Base-by-base conservation (phyloP, 768 basidiomycete species). In the Mrakia blollopis region DNA sequence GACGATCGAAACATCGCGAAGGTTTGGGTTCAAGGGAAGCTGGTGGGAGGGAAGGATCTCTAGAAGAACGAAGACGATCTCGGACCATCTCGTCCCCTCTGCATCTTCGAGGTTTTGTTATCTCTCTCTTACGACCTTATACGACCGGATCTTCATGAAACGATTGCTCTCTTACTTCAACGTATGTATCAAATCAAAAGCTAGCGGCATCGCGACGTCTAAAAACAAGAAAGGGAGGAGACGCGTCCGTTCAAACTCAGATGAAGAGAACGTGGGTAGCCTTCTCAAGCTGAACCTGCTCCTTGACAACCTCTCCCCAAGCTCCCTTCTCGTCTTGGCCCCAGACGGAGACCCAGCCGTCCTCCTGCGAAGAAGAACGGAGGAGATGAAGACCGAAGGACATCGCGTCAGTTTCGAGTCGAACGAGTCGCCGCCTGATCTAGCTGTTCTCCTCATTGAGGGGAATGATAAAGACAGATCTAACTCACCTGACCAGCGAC, bases 21-120 rank as follows among this genome's bases (percentile, higher is more conserved):
- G 75, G 94, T 98, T 28, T 94, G 90, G 81, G 94, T 98, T 23
- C 90, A 92, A 80, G 94, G 95, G 1, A 83, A 85, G 62, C 82
- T 88, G 50, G 88, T 98, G 50, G 94, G 93, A 14, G 95, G 95
- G 32, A 39, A 72, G 25, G 76, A 77, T 50, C 37, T 47, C 10
- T 28, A 35, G 44, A 41, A 21, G 32, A 39, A 23, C 23, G 52
- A n/a, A n/a, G 32, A 23, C 28, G 72, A 73, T n/a, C 32, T 39
- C 21, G 16, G 23, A 28, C 28, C 41, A 72, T 52, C 30, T 41
- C 25, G 16, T 0, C 39, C 3, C 50, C n/a, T 71, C 44, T 10
- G 9, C 30, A 23, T 41, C 39, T 41, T 11, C n/a, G n/a, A n/a
- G n/a, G n/a, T n/a, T n/a, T n/a, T n/a, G n/a, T 41, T 41, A 6